A percentile compares a stretch with the other conserved stretches of the same genome.
These are phyloP conservation scores for Macrophomina pseudophaseolina DNA, from an alignment of 2,329 filamentous ascomycete species.

Conservation along the genomic window DNA sequence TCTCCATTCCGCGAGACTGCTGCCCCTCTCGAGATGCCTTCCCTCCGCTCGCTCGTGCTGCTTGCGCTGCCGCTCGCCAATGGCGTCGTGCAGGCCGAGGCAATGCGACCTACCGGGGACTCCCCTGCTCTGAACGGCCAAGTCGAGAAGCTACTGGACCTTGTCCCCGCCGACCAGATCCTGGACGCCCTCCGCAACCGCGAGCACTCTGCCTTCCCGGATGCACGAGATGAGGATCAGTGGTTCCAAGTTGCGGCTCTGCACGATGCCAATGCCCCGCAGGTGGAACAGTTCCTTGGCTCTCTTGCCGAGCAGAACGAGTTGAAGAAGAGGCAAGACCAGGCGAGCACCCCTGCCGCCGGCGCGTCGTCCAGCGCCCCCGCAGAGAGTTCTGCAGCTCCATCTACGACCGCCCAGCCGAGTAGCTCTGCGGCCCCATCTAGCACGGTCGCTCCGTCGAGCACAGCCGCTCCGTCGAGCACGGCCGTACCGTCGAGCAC, in stretches of 20 bases:
- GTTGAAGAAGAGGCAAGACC: conserved; percentile 48
- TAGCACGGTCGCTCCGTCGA: conserved; percentile 26
- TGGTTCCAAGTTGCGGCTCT: conserved; percentile 69
- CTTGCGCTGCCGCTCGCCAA: conserved; percentile 40
- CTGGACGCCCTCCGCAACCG: conserved; percentile 70
- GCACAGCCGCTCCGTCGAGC: conserved; percentile 23
- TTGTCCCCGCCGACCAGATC: conserved; percentile 61
- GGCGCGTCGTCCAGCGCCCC: conserved; percentile 10
- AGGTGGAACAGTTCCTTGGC: conserved; percentile 55
- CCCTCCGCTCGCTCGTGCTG: conserved; percentile 37
- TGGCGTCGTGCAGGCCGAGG: conserved; percentile 33
- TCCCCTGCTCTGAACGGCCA: conserved; percentile 39
- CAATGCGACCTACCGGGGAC: conserved; percentile 30
- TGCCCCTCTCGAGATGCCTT: conserved; percentile 26
- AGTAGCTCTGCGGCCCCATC: conserved; percentile 18
- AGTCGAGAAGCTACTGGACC: conserved; percentile 61
- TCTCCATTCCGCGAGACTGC: background rate
- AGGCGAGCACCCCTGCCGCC: conserved; percentile 32
- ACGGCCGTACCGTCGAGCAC: conserved; percentile 24
- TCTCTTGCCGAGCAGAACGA: conserved; percentile 63
- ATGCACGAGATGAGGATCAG: conserved; percentile 66
- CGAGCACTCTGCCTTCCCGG: conserved; percentile 67
- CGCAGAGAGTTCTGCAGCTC: conserved; percentile 14
- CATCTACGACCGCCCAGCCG: conserved; percentile 25
- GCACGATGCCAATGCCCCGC: conserved; percentile 63